Percentiles rank a stretch among this genome's conserved stretches.
Conservation (phyloP, 1,284 basidiomycete species). For the Ganoderma sinense region DNA sequence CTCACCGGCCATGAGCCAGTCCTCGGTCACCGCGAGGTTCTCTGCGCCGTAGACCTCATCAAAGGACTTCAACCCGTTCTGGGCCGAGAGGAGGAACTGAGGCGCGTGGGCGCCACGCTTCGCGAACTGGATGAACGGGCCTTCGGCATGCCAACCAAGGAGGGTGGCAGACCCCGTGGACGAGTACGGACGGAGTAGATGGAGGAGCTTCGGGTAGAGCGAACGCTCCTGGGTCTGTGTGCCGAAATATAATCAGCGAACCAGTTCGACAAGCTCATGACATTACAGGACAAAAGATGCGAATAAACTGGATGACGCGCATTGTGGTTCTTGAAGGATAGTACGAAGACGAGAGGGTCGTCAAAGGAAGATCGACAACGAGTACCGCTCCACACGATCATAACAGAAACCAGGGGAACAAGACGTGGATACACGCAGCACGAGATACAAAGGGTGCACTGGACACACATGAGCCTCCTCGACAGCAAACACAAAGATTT, state of each 20-base stretch:
- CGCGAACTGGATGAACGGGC: slow-evolving; percentile 83
- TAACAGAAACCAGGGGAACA: no score
- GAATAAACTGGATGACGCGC: not conserved
- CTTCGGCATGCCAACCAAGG: slow-evolving; percentile 91
- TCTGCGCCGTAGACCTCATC: slow-evolving; percentile 77
- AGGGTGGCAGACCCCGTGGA: slow-evolving; percentile 69
- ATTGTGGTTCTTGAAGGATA: no score
- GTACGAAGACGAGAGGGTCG: no score
- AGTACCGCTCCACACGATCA: no score
- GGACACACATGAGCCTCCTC: no score
- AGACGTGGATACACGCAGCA: no score
- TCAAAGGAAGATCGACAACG: no score
- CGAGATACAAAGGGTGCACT: no score
- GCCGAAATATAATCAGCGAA: slow-evolving; percentile 6
- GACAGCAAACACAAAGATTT: no score
- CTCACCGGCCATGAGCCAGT: slow-evolving; percentile 64
- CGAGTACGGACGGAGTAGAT: slow-evolving; percentile 69
- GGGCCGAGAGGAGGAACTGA: slow-evolving; percentile 71
- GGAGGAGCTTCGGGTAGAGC: slow-evolving; percentile 72
- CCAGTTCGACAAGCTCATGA: not conserved
- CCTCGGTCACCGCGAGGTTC: slow-evolving; percentile 67
- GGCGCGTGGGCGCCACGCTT: slow-evolving; percentile 86
- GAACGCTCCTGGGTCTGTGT: slow-evolving; percentile 76
- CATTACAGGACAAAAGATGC: not conserved
- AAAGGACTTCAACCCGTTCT: slow-evolving; percentile 66